phyloP scores from a whole-genome alignment of 805 yeast species.

The Wickerhamiella hasegawae region DNA sequence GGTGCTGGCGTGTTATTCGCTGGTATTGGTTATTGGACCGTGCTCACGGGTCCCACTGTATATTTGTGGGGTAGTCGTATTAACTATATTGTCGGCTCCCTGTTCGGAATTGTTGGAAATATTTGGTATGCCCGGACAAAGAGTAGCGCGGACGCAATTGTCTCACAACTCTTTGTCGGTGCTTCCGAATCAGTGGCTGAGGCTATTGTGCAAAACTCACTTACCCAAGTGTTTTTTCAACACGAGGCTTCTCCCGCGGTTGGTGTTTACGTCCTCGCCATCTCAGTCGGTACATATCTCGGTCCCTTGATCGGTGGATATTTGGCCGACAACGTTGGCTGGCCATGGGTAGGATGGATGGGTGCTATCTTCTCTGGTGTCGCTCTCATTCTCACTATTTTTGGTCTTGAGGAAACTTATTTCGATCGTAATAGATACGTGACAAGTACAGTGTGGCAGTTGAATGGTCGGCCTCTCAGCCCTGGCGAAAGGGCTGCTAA shows the following conservation, averaged over 20 bases:
- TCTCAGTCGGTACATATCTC: constrained; percentile 60
- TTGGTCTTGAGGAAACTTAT: constrained; percentile 58
- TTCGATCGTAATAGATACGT: constrained; percentile 19
- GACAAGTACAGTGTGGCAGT: neutral
- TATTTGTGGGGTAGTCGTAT: constrained; percentile 54
- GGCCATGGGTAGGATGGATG: constrained; percentile 66
- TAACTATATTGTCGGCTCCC: constrained; percentile 43
- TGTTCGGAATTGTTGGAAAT: constrained; percentile 46
- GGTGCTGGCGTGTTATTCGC: constrained; percentile 68
- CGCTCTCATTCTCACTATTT: constrained; percentile 35
- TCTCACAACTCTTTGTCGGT: constrained; percentile 73
- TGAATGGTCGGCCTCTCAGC: too few relatives aligned
- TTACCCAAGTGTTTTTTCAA: constrained; percentile 57
- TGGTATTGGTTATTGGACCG: constrained; percentile 50
- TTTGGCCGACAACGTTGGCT: constrained; percentile 41
- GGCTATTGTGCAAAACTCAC: constrained; percentile 48
- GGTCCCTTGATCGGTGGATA: constrained; percentile 74
- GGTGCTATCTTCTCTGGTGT: constrained; percentile 50
- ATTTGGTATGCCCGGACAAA: constrained; percentile 52
- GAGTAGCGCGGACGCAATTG: constrained; percentile 42
- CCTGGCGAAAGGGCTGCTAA: too few relatives aligned
- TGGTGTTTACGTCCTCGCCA: constrained; percentile 58
- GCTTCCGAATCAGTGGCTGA: constrained; percentile 72
- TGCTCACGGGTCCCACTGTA: constrained; percentile 51
- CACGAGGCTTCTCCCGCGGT: constrained; percentile 62